Percentiles rank a stretch among this genome's conserved stretches.
These are phyloP conservation scores for Dictyostelium firmibasis DNA, from an alignment of 78 protist genomes.

Conservation along the genomic window DNA sequence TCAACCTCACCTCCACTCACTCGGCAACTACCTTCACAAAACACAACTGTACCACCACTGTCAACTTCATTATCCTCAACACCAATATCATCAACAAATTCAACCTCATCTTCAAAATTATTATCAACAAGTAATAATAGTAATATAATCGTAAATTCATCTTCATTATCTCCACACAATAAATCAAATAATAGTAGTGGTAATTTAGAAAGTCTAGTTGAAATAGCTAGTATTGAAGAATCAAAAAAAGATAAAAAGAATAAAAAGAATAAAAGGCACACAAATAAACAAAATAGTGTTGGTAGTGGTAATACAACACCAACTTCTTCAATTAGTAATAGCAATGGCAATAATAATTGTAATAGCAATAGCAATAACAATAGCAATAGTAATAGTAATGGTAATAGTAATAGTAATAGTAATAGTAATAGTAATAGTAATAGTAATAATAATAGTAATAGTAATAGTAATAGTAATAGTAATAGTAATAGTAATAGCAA, in stretches of 20 bases:
- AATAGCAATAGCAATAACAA: neutral
- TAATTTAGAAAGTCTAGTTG: neutral
- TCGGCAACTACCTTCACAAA: neutral
- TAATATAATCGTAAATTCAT: neutral
- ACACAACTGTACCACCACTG: neutral
- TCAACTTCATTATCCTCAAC: neutral
- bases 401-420: neutral
- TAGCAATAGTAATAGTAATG: too few relatives aligned
- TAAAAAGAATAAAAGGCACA: neutral
- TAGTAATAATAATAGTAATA: too few relatives aligned
- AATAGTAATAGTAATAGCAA: too few relatives aligned
- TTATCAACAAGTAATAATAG: neutral
- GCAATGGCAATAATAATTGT: too few relatives aligned
- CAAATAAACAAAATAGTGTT: neutral
- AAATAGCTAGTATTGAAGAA: neutral
- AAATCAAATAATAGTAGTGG: neutral
- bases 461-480: neutral
- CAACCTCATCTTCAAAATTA: neutral
- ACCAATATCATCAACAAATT: neutral
- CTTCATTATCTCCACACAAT: neutral
- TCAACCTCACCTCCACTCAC: conserved; percentile 33
- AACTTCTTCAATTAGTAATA: neutral
- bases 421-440: neutral
- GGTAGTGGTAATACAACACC: conserved; percentile 5
- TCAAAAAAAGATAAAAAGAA: neutral